A percentile compares a stretch with the other conserved stretches of the same genome.
phyloP scores from a whole-genome alignment of 345 rosid species.

The Lepidium africanum region DNA sequence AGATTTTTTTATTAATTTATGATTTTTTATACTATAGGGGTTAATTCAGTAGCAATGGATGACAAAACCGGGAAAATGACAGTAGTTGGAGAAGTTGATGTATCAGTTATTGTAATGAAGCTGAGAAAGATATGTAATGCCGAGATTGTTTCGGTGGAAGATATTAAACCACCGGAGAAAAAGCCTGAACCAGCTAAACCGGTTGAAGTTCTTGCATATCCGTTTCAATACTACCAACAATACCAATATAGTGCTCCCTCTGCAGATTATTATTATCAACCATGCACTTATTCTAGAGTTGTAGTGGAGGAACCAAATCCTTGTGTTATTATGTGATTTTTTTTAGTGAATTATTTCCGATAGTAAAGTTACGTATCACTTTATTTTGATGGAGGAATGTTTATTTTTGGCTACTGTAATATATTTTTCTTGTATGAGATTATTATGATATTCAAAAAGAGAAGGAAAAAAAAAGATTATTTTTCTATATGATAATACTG shows the following conservation, averaged over 20 bases:
- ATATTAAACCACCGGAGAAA: conserved; percentile 53
- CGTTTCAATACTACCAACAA: not conserved
- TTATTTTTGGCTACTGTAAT: no score
- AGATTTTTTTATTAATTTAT: not conserved
- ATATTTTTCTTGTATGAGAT: no score
- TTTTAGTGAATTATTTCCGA: not conserved
- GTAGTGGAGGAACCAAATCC: not conserved
- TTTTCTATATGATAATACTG: no score
- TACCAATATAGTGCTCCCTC: conserved; percentile 1
- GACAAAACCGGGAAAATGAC: conserved; percentile 62
- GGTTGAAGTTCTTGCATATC: not conserved
- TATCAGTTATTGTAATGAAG: conserved; percentile 34
- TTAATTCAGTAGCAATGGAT: conserved; percentile 45
- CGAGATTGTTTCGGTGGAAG: conserved; percentile 48
- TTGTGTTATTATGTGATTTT: conserved; percentile 22
- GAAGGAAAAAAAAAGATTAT: no score
- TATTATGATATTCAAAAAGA: no score
- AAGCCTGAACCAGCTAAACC: conserved; percentile 39
- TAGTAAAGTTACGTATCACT: no score
- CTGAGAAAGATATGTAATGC: conserved; percentile 47
- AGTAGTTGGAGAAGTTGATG: conserved; percentile 45
- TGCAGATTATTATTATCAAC: conserved; percentile 1
- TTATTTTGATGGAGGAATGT: no score
- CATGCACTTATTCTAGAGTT: not conserved
- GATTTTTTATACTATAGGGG: conserved; percentile 15